These are phyloP conservation scores for Penicillium occitanis DNA, from an alignment of 2,329 filamentous ascomycete genomes.

Conservation along the genomic window DNA sequence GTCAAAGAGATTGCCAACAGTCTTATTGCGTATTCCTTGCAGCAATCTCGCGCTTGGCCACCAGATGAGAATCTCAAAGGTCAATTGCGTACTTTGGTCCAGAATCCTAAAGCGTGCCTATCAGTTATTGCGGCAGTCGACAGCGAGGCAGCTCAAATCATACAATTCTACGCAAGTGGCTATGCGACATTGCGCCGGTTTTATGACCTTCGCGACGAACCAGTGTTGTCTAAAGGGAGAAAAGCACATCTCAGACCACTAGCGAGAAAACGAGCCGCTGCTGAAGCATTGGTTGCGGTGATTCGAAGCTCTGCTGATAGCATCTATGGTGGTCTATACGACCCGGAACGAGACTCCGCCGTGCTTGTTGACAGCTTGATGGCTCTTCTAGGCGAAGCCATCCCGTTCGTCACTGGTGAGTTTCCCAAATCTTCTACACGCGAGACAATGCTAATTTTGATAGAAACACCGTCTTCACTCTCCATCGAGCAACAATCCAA, in stretches of 20 bases:
- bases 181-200: constrained; percentile 89
- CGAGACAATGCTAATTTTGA: constrained; percentile 9
- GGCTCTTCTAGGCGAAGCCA: constrained; percentile 77
- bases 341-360: constrained; percentile 74
- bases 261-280: constrained; percentile 67
- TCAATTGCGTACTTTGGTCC: constrained; percentile 67
- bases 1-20: constrained; percentile 83
- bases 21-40: constrained; percentile 80
- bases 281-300: constrained; percentile 73
- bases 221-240: constrained; percentile 41
- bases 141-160: constrained; percentile 74
- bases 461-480: constrained; percentile 59
- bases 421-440: constrained; percentile 22
- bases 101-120: constrained; percentile 69
- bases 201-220: constrained; percentile 81
- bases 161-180: constrained; percentile 83
- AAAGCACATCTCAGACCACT: constrained; percentile 52
- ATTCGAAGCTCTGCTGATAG: constrained; percentile 84
- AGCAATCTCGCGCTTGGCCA: constrained; percentile 81
- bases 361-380: constrained; percentile 86
- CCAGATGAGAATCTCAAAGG: constrained; percentile 69
- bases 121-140: constrained; percentile 72
- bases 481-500: constrained; percentile 70
- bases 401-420: constrained; percentile 69
- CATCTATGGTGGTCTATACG: constrained; percentile 86